A percentile compares a stretch with the other conserved stretches of the same genome.
These are phyloP conservation scores for Takashimella koratensis DNA, from an alignment of 1,284 basidiomycete species.

Conservation along the genomic window DNA sequence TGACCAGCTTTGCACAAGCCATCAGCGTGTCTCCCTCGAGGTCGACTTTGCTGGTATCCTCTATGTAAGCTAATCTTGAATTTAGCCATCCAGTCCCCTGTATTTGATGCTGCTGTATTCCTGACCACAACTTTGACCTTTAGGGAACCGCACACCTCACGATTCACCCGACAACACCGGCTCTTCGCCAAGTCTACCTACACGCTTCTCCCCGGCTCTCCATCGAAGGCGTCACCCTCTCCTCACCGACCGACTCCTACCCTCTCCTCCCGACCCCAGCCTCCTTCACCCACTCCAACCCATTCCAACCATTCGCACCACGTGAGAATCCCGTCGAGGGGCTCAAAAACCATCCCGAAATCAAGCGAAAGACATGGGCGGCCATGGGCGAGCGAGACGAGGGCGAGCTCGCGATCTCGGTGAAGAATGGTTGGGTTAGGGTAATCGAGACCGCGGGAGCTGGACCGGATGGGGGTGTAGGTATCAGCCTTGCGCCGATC, in stretches of 20 bases:
- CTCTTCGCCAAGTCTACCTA: constrained; percentile 42
- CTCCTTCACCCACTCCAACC: constrained; percentile 63
- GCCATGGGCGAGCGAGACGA: constrained; percentile 85
- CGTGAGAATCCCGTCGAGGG: constrained; percentile 55
- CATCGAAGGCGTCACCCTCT: constrained; percentile 41
- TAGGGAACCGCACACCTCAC: constrained; percentile 44
- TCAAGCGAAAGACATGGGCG: constrained; percentile 88
- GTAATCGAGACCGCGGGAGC: constrained; percentile 28
- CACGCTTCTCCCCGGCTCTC: constrained; percentile 42
- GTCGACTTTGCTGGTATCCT: constrained; percentile 43
- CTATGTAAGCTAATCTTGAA: constrained; percentile 17
- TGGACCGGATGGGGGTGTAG: constrained; percentile 22
- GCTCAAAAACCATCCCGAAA: constrained; percentile 83
- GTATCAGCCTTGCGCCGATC: constrained; percentile 36
- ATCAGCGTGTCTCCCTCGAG: constrained; percentile 47
- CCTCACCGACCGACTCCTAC: constrained; percentile 36
- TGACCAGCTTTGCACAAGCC: constrained; percentile 20
- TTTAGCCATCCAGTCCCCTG: neutral
- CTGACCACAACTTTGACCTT: too few relatives aligned
- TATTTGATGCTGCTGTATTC: neutral
- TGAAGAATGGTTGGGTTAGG: constrained; percentile 72
- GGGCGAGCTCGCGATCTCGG: constrained; percentile 86
- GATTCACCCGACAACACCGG: constrained; percentile 39
- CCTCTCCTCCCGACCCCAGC: constrained; percentile 61
- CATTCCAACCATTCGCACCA: constrained; percentile 45